Percentiles rank a stretch among this genome's conserved stretches.
phyloP scores from a whole-genome alignment of 345 rosid species.

The Gossypium raimondii region DNA sequence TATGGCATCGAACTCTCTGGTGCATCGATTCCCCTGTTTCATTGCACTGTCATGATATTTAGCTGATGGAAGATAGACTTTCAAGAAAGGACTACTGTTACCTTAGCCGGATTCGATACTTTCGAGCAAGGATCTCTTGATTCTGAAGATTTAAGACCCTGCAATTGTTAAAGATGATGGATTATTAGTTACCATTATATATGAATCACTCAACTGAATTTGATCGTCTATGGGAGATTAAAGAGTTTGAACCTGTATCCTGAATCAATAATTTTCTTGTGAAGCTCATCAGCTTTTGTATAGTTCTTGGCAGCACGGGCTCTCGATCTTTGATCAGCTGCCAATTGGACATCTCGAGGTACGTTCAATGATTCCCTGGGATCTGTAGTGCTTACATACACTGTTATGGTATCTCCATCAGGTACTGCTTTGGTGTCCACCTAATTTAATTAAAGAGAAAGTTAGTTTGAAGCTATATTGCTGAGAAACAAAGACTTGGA shows the following conservation, averaged over 20 bases:
- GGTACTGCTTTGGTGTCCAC: constrained; percentile 69
- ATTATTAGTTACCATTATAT: background rate
- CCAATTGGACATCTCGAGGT: constrained; percentile 52
- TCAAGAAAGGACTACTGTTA: constrained; percentile 9
- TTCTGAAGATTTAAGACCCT: constrained; percentile 46
- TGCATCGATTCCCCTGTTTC: constrained; percentile 54
- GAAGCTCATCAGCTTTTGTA: constrained; percentile 58
- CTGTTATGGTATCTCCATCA: constrained; percentile 80
- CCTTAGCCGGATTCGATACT: constrained; percentile 70
- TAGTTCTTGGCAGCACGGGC: constrained; percentile 59
- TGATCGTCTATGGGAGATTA: background rate
- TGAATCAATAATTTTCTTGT: constrained; percentile 50
- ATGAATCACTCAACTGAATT: background rate
- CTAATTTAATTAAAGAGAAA: constrained; percentile 26
- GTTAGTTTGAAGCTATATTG: too few species aligned
- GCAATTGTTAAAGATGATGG: background rate
- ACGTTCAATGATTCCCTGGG: constrained; percentile 57
- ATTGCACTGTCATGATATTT: background rate
- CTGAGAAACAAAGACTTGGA: background rate
- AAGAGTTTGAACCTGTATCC: constrained; percentile 54
- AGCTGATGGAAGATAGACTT: background rate
- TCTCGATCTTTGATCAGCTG: constrained; percentile 53
- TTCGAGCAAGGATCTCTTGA: constrained; percentile 67
- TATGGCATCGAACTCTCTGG: constrained; percentile 51
- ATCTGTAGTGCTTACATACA: constrained; percentile 56